phyloP scores from a whole-genome alignment of 2,329 filamentous ascomycete species.

The Fusarium albosuccineum region DNA sequence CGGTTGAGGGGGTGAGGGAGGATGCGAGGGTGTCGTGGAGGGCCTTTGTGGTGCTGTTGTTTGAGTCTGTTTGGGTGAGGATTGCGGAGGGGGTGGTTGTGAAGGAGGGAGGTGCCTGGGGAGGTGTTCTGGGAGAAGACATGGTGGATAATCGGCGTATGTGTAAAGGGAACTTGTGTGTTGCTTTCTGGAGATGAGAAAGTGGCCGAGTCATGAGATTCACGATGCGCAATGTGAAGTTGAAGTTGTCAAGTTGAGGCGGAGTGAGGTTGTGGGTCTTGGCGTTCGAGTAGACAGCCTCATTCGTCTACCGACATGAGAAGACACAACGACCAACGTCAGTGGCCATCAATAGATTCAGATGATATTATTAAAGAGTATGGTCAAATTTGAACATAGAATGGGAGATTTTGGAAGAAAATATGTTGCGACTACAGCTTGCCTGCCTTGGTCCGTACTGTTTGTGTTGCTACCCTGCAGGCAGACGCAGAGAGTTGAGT shows the following conservation, averaged over 20 bases:
- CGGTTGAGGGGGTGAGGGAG: conserved; percentile 31
- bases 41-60: conserved; percentile 32
- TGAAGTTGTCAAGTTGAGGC: conserved; percentile 7
- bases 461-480: too few species aligned
- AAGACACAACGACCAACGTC: too few species aligned
- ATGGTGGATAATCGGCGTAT: conserved; percentile 9
- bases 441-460: too few species aligned
- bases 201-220: neutral
- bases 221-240: conserved; percentile 10
- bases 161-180: rapidly evolving
- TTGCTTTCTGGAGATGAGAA: neutral
- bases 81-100: conserved; percentile 25
- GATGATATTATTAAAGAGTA: neutral
- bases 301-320: too few species aligned
- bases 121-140: conserved; percentile 29
- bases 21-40: conserved; percentile 41
- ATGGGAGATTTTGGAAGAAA: too few species aligned
- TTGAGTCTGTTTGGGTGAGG: conserved; percentile 51
- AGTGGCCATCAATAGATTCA: neutral
- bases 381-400: too few species aligned
- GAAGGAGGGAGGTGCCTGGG: conserved; percentile 42
- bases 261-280: conserved; percentile 24
- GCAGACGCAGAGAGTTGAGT: too few species aligned
- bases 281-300: conserved; percentile 1
- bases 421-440: too few species aligned